phyloP scores from a whole-genome alignment of 1,284 basidiomycete species.

The Cryptococcus neoformans region DNA sequence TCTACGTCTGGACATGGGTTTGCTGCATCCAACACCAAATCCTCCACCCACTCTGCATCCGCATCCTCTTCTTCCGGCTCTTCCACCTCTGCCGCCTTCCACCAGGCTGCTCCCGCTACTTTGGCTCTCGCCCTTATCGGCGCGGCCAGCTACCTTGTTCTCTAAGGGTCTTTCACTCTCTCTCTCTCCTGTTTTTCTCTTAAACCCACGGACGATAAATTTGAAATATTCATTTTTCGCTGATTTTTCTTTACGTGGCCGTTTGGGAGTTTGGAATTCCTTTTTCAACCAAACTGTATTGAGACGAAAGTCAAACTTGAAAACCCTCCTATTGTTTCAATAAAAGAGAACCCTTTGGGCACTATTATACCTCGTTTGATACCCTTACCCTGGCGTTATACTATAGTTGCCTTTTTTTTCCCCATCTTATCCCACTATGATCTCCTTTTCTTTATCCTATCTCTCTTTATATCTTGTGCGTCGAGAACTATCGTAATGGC shows the following conservation, averaged over 20 bases:
- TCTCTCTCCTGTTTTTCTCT: not conserved
- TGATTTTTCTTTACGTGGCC: not conserved
- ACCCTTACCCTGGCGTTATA: too few relatives aligned
- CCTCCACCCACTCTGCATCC: conserved; percentile 5
- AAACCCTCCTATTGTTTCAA: too few relatives aligned
- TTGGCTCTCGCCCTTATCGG: conserved; percentile 23
- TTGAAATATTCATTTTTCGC: not conserved
- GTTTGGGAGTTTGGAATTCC: not conserved
- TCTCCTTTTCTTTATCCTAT: not conserved
- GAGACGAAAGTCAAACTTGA: not conserved
- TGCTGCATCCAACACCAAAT: not conserved
- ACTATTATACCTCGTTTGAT: too few relatives aligned
- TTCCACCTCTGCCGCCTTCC: conserved; percentile 10
- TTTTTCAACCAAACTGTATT: not conserved
- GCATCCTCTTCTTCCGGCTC: conserved; percentile 8
- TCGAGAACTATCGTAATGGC: not conserved
- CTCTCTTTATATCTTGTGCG: not conserved
- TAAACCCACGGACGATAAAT: not conserved
- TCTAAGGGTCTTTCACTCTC: conserved; percentile 11
- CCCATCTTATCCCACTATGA: not conserved
- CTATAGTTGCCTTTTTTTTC: not conserved
- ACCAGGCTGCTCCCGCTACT: conserved; percentile 15
- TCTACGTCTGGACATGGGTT: not conserved
- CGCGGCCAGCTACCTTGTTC: conserved; percentile 22
- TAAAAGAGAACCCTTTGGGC: too few relatives aligned